Evolutionary conservation across 2,329 filamentous ascomycete species (phyloP), one percentile per base, ranked within the genome.

Genomic region (Cladophialophora psammophila): DNA sequence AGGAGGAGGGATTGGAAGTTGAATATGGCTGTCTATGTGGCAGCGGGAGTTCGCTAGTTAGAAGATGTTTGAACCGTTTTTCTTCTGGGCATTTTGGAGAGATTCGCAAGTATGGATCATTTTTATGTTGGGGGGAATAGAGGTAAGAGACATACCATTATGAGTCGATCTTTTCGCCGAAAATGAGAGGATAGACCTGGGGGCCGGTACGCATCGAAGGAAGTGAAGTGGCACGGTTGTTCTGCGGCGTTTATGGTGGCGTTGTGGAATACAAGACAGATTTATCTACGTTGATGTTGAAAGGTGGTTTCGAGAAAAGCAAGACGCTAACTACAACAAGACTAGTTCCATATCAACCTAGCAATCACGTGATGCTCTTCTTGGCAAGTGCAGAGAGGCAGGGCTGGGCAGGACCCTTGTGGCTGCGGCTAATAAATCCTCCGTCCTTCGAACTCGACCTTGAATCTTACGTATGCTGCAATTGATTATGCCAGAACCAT

Each of bases 1-100:
- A 98, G 88, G 74, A 99, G 88, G 74, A 98, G 91, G 66, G 93
- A 96, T 81, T 97, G 93, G 84, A 99, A 98, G 83, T 98, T 98
- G 89, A 99, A 97, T 76, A 99, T 90, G 63, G 95, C 95, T 67
- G 95, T 91, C 95, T 97, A 76, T 53, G 36, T 38, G n/a, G 20
- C 53, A 12, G 5, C 54, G 54, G 35, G 31, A 26, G 45, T 9
- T 9, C 12, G 12, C 6, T 9, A 12, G 35, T 55, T 55, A 36
- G 53, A n/a, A n/a, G 15, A 26, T 4, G 18, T 26, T 50, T 26
- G 18, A 7, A 12, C 26, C 2, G 26, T 26, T 38, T 38, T 38
- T 38, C 13, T 45, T 45, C 7, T 48, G 15, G 42, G 2, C 5
- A 7, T 48, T 45, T 26, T 26, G 26, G 26, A 26, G 26, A 26